Evolutionary conservation across 805 yeast genomes (phyloP), one percentile per base, ranked within the genome.

Genomic region (Saturnispora mendoncae): DNA sequence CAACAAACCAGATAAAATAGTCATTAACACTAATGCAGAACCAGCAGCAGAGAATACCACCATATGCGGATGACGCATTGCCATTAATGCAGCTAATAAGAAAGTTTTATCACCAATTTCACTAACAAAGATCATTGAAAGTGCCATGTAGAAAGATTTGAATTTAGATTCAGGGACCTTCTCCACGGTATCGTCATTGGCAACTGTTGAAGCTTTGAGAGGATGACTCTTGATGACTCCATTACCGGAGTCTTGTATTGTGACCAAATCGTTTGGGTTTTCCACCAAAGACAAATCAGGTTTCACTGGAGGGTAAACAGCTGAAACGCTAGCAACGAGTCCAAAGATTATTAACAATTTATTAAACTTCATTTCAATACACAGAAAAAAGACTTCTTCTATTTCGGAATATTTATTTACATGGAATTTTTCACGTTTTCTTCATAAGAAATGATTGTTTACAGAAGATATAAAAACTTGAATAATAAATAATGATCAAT

Each of bases 91-190:
- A 27, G 98, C 97, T 53, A 92, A 86, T 50, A 92, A 71, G 58
- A 92, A 92, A 0, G 99, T 92, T 66, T 92, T 92, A 61, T 92
- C 99, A 45, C 98, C 98, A 45, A 92, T 81, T 62, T 92, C 99
- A 23, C 95, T 84, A n/a, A 87, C 84, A 25, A 84, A 65, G 55
- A 92, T 92, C 98, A 92, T 92, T 13, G 90, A 75, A 26, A 80
- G 66, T 2, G 97, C 76, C 80, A 90, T 76, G 45, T 84, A 52
- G 51, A 92, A 81, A 3, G 94, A 41, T 23, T 45, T 32, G 17
- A 47, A 46, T 13, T 44, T 44, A n/a, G 48, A 43, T 23, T 40
- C 39, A 7, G 39, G 38, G 6, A 27, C 39, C 24, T 29, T 25
- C 14, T 32, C 28, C 8, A 14, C 31, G 7, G 20, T 21, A 7